phyloP scores from a whole-genome alignment of 2,329 filamentous ascomycete genomes.

The Helotiales sp. region DNA sequence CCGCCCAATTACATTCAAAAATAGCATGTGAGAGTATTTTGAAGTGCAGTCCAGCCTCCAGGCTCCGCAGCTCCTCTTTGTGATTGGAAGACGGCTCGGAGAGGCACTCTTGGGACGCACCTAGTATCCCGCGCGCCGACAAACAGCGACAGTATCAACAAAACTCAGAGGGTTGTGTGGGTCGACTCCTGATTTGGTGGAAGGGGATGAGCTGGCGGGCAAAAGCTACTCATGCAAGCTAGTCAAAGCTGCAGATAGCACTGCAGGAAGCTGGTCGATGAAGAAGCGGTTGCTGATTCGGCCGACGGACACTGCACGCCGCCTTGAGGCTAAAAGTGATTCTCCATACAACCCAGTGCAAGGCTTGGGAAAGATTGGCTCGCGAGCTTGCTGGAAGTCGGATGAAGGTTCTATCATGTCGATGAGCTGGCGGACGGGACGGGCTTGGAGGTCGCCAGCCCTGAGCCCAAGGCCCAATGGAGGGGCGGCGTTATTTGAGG shows the following conservation, averaged over 20 bases:
- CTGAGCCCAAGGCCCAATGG: conserved; percentile 10
- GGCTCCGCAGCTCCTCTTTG: not conserved
- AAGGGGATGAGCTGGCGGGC: conserved; percentile 4
- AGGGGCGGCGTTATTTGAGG: conserved; percentile 14
- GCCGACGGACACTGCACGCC: not conserved
- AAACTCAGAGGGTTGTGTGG: conserved; percentile 3
- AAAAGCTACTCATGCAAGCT: conserved; percentile 8
- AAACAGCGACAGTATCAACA: conserved; percentile 11
- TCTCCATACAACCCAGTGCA: conserved; percentile 9
- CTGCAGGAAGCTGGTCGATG: conserved; percentile 4
- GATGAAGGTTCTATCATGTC: conserved; percentile 1
- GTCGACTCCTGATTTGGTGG: conserved; percentile 19
- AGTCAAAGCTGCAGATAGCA: conserved; percentile 8
- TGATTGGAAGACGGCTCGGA: conserved; percentile 11
- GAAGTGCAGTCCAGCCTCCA: conserved; percentile 29
- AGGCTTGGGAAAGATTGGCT: conserved; percentile 18
- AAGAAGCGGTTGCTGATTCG: not conserved
- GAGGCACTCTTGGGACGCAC: conserved; percentile 1
- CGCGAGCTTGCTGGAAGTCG: conserved; percentile 13
- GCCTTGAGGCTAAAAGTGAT: not conserved
- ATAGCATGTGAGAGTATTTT: conserved; percentile 25
- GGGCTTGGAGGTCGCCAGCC: conserved; percentile 12
- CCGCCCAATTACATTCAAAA: conserved; percentile 29
- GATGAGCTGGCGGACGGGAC: conserved; percentile 17
- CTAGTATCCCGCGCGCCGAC: conserved; percentile 6